Conservation (phyloP, 768 basidiomycete genomes). For the Termitomyces sp. region DNA sequence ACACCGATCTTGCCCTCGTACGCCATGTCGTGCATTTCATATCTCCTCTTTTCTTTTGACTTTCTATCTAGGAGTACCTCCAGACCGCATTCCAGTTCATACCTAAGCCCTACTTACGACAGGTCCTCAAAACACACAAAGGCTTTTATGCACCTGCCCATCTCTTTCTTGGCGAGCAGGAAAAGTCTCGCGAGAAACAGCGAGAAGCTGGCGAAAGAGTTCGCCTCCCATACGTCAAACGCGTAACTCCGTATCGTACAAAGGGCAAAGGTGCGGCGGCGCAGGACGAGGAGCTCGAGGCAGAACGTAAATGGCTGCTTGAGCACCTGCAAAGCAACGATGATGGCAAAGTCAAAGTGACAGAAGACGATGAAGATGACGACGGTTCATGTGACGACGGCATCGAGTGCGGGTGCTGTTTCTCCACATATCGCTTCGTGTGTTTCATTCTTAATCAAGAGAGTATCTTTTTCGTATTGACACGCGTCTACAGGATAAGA, state of each 20-base stretch:
- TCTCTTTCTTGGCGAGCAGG: conserved; percentile 35
- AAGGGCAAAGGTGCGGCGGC: conserved; percentile 20
- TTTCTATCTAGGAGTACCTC: conserved; percentile 39
- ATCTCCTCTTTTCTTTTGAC: background rate
- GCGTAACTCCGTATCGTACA: conserved; percentile 20
- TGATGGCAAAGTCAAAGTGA: conserved; percentile 24
- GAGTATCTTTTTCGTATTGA: background rate
- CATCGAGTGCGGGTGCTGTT: conserved; percentile 89
- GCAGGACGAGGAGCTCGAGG: conserved; percentile 40
- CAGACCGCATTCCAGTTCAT: conserved; percentile 51
- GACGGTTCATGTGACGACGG: conserved; percentile 39
- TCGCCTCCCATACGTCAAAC: conserved; percentile 31
- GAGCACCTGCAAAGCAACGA: conserved; percentile 17
- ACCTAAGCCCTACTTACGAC: conserved; percentile 48
- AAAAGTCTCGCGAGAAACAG: conserved; percentile 21
- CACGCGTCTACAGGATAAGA: conserved; percentile 50
- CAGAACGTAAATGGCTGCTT: conserved; percentile 40
- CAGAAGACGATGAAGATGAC: conserved; percentile 17
- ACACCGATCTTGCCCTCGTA: conserved; percentile 50
- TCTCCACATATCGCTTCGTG: conserved; percentile 65
- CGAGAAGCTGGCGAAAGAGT: conserved; percentile 10
- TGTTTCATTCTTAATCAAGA: conserved; percentile 22
- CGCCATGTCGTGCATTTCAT: conserved; percentile 12
- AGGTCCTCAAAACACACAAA: conserved; percentile 28
- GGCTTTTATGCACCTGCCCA: conserved; percentile 64